Percentiles rank a stretch among this genome's conserved stretches.
phyloP scores from a whole-genome alignment of 257 asterid genomes.

The Coffea eugenioides region DNA sequence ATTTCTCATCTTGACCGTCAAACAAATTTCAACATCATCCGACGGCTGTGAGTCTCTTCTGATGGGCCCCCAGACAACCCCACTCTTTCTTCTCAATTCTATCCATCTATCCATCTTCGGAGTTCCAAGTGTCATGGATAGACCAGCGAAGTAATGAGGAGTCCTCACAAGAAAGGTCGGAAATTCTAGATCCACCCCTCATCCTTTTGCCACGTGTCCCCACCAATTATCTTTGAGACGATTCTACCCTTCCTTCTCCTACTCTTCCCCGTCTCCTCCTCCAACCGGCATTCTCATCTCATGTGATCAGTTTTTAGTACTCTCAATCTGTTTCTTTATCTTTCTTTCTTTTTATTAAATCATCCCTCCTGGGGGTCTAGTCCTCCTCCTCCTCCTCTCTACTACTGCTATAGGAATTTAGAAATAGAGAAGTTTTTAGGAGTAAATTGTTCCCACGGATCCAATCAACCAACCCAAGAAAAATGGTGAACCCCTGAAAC shows the following conservation, averaged over 20 bases:
- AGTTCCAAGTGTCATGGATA: conserved; percentile 26
- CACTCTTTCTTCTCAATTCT: background rate
- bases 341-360: too few relatives aligned
- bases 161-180: conserved; percentile 19
- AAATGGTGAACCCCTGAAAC: background rate
- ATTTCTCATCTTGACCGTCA: background rate
- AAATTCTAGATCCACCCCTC: conserved; percentile 32
- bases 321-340: conserved; percentile 11
- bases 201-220: conserved; percentile 47
- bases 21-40: conserved; percentile 5
- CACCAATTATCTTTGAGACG: conserved; percentile 24
- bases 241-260: conserved; percentile 63
- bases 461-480: conserved; percentile 10
- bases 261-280: conserved; percentile 70
- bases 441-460: conserved; percentile 13
- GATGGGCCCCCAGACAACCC: background rate
- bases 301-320: conserved; percentile 47
- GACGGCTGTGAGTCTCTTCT: background rate
- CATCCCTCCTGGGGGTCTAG: too few relatives aligned
- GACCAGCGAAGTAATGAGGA: conserved; percentile 6
- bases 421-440: background rate
- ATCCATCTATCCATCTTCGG: conserved; percentile 1
- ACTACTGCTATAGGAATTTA: background rate
- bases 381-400: background rate
- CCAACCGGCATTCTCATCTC: conserved; percentile 44